Percentiles rank a stretch among this genome's conserved stretches.
phyloP scores from a whole-genome alignment of 306 rosid species.

The Luffa aegyptiaca region DNA sequence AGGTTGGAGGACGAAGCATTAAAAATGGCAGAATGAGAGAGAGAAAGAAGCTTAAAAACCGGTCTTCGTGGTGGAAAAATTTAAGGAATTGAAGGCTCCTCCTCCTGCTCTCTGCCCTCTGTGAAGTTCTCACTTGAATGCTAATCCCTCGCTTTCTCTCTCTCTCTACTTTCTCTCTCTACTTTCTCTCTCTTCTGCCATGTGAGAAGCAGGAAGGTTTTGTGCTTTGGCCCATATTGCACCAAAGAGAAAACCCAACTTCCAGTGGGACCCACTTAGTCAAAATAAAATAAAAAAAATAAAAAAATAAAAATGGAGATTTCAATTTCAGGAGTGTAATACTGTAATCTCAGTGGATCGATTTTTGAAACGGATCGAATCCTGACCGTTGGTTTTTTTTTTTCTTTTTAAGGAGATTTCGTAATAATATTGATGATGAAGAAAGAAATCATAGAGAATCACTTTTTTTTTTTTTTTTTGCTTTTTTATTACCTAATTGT shows the following conservation, averaged over 20 bases:
- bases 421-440: not conserved
- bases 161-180: not conserved
- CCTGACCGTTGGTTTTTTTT: not conserved
- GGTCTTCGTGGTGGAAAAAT: not conserved
- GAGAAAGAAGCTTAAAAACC: not conserved
- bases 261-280: not conserved
- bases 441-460: not conserved
- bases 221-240: not conserved
- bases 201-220: constrained; percentile 4
- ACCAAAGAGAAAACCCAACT: not conserved
- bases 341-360: not conserved
- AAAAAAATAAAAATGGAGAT: not conserved
- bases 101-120: not conserved
- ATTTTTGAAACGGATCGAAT: not conserved
- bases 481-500: not conserved
- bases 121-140: constrained; percentile 7
- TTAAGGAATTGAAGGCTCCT: constrained; percentile 10
- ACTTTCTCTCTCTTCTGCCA: not conserved
- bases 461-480: not conserved
- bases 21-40: constrained; percentile 7
- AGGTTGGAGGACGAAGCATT: not conserved
- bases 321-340: not conserved
- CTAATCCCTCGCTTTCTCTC: not conserved
- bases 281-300: not conserved
- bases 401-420: not conserved